Conservation (phyloP, 2,329 filamentous ascomycete genomes). For the Fusarium secorum region DNA sequence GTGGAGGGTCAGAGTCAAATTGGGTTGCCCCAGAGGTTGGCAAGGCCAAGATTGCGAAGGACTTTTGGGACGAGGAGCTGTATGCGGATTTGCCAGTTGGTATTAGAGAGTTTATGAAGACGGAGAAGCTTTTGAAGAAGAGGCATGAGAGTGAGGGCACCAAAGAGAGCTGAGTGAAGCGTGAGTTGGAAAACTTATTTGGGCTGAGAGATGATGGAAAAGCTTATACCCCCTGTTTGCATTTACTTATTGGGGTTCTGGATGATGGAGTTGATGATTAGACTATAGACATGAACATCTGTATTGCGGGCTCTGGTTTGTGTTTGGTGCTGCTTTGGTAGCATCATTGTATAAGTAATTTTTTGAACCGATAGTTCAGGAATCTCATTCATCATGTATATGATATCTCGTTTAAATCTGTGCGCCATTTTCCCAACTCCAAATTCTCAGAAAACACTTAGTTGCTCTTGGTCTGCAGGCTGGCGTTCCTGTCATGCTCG, state of each 20-base stretch:
- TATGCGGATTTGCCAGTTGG: slow-evolving; percentile 87
- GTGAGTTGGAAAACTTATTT: not conserved
- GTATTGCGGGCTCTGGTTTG: not conserved
- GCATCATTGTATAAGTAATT: not conserved
- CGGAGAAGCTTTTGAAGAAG: slow-evolving; percentile 87
- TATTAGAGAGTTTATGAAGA: slow-evolving; percentile 96
- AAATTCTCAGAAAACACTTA: slow-evolving; percentile 28
- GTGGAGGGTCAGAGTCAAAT: slow-evolving; percentile 75
- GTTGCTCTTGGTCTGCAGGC: slow-evolving; percentile 49
- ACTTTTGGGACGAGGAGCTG: slow-evolving; percentile 70
- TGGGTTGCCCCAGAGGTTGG: slow-evolving; percentile 57
- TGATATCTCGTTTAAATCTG: slow-evolving; percentile 18
- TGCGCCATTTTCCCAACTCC: slow-evolving; percentile 34
- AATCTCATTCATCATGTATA: slow-evolving; percentile 20
- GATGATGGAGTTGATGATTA: slow-evolving; percentile 32
- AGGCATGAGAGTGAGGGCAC: slow-evolving; percentile 70
- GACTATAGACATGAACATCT: slow-evolving; percentile 23
- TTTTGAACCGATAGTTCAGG: slow-evolving; percentile 11
- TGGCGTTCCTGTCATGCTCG: slow-evolving; percentile 80
- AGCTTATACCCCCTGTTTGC: slow-evolving; percentile 32
- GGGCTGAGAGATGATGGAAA: not conserved
- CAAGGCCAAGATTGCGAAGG: slow-evolving; percentile 55
- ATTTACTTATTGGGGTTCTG: slow-evolving; percentile 11
- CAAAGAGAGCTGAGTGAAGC: slow-evolving; percentile 47
- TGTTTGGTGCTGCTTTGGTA: not conserved